Percentiles rank a stretch among this genome's conserved stretches.
These are phyloP conservation scores for Xylariaceae sp. DNA, from an alignment of 2,329 filamentous ascomycete species.

Conservation along the genomic window DNA sequence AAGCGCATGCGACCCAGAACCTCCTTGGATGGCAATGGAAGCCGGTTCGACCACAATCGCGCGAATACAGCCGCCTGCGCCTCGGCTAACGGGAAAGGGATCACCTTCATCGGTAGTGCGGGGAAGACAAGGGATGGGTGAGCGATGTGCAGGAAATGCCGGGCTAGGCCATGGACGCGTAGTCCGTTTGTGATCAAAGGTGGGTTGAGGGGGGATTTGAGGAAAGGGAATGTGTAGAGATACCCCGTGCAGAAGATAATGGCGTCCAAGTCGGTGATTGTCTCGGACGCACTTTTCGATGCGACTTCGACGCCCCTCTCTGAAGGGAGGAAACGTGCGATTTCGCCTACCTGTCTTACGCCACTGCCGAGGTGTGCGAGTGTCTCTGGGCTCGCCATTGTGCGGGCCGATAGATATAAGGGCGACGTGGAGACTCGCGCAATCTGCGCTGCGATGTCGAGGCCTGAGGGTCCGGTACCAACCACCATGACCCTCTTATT, in stretches of 20 bases:
- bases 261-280: conserved; percentile 65
- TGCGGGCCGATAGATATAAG: conserved; percentile 61
- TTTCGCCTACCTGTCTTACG: conserved; percentile 51
- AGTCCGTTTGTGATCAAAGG: conserved; percentile 64
- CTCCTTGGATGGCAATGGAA: conserved; percentile 56
- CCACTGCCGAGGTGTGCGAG: conserved; percentile 36
- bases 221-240: conserved; percentile 77
- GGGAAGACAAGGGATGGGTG: conserved; percentile 77
- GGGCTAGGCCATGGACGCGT: conserved; percentile 67
- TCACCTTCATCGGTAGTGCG: conserved; percentile 72
- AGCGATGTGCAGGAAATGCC: conserved; percentile 72
- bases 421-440: conserved; percentile 52
- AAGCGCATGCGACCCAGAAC: conserved; percentile 71
- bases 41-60: conserved; percentile 68
- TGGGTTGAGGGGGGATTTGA: conserved; percentile 31
- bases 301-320: conserved; percentile 59
- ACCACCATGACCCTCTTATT: conserved; percentile 76
- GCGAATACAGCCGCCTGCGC: conserved; percentile 74
- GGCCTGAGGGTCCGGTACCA: conserved; percentile 77
- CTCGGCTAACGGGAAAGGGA: conserved; percentile 81
- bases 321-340: conserved; percentile 50
- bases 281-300: conserved; percentile 46
- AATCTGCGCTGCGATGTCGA: conserved; percentile 80
- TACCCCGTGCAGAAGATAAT: conserved; percentile 89
- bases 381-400: conserved; percentile 40